Conservation (phyloP, 345 rosid species). For the Geranium brycei region DNA sequence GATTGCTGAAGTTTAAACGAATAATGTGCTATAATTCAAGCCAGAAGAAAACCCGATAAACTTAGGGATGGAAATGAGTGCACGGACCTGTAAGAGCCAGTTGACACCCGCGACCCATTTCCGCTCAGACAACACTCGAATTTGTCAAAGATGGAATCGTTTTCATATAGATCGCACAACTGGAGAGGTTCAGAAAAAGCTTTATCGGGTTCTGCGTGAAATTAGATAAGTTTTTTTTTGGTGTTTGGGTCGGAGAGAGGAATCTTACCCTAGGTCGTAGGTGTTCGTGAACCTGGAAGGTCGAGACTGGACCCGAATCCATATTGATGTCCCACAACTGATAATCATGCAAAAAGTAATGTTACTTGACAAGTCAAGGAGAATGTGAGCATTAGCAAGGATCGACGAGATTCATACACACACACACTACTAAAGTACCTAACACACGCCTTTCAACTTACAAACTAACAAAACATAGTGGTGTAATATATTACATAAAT, state of each 20-base stretch:
- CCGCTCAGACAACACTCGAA: conserved; percentile 96
- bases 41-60: too few species aligned
- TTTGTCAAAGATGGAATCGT: conserved; percentile 95
- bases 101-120: conserved; percentile 77
- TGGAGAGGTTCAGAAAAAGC: conserved; percentile 21
- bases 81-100: conserved; percentile 92
- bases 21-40: too few species aligned
- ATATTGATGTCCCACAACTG: conserved; percentile 75
- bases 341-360: conserved; percentile 4
- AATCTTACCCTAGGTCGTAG: conserved; percentile 59
- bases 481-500: too few species aligned
- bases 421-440: too few species aligned
- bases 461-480: too few species aligned
- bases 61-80: not conserved
- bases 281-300: conserved; percentile 72
- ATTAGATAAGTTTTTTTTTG: too few species aligned
- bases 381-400: too few species aligned
- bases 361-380: too few species aligned
- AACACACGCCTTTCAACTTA: too few species aligned
- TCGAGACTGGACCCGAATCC: conserved; percentile 92
- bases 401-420: too few species aligned
- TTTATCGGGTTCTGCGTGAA: too few species aligned
- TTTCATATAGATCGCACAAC: conserved; percentile 96
- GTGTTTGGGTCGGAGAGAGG: too few species aligned
- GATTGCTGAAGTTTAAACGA: conserved; percentile 39